These are phyloP conservation scores for Fusarium pininemorale DNA, from an alignment of 2,329 filamentous ascomycete species.

Conservation along the genomic window DNA sequence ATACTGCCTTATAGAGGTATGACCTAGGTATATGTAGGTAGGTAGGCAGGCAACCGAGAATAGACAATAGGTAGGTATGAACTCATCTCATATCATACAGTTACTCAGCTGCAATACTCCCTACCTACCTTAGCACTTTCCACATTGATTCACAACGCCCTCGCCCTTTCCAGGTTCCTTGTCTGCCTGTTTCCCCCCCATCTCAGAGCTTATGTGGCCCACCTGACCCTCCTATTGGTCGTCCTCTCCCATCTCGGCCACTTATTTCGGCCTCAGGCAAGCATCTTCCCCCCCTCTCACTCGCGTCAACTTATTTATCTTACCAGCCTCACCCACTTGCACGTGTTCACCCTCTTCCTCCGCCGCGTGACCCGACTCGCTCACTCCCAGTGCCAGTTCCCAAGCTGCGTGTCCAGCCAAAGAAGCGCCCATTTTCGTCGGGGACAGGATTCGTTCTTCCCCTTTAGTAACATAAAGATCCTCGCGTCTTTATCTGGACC, in stretches of 20 bases:
- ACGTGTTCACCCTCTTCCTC: slow-evolving; percentile 52
- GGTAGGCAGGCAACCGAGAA: neutral
- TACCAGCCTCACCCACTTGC: slow-evolving; percentile 50
- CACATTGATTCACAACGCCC: slow-evolving; percentile 20
- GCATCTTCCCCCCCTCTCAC: slow-evolving; percentile 10
- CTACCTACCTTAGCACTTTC: slow-evolving; percentile 1
- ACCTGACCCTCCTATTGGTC: slow-evolving; percentile 32
- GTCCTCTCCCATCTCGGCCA: neutral
- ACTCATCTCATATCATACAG: neutral
- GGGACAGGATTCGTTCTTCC: slow-evolving; percentile 25
- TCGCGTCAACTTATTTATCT: slow-evolving; percentile 46
- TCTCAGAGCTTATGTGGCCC: slow-evolving; percentile 37
- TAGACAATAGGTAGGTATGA: neutral
- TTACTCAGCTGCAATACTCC: neutral
- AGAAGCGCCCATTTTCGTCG: slow-evolving; percentile 3
- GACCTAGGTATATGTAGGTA: too few species aligned
- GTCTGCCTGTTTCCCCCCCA: slow-evolving; percentile 15
- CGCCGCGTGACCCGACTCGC: slow-evolving; percentile 52
- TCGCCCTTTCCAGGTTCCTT: slow-evolving; percentile 3
- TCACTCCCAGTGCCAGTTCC: slow-evolving; percentile 34
- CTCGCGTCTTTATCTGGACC: slow-evolving; percentile 18
- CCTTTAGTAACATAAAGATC: slow-evolving; percentile 45
- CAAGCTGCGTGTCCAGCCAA: slow-evolving; percentile 28
- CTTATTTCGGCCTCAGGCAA: slow-evolving; percentile 39
- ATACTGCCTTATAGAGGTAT: neutral